A percentile compares a stretch with the other conserved stretches of the same genome.
These are phyloP conservation scores for Hippophae rhamnoides DNA, from an alignment of 306 rosid species.

Conservation along the genomic window DNA sequence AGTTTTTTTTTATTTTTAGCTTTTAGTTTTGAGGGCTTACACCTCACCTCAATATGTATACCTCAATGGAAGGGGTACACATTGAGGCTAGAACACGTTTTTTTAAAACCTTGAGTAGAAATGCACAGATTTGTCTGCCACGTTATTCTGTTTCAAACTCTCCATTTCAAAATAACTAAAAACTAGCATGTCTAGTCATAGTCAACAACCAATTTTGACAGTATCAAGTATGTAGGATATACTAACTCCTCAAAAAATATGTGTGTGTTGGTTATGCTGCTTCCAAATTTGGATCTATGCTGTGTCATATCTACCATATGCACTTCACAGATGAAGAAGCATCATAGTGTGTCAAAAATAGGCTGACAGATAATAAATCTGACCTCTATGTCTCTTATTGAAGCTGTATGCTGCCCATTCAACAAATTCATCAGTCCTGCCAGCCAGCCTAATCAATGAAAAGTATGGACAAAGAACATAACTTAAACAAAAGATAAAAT, in stretches of 20 bases:
- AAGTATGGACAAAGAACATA: constrained; percentile 49
- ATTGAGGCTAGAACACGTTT: no score
- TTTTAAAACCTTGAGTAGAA: no score
- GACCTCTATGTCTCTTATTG: constrained; percentile 59
- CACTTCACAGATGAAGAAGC: not conserved
- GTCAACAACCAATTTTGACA: no score
- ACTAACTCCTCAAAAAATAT: not conserved
- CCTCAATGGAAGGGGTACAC: no score
- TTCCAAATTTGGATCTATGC: constrained; percentile 2
- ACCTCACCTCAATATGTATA: no score
- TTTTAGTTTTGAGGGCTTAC: no score
- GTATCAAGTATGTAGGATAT: not conserved
- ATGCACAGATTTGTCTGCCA: no score
- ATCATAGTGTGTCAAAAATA: constrained; percentile 3
- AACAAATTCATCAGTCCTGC: constrained; percentile 82
- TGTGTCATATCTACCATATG: constrained; percentile 3
- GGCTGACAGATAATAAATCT: constrained; percentile 22
- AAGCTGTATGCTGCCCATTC: constrained; percentile 75
- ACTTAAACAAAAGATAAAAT: constrained; percentile 31
- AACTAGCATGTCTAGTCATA: no score
- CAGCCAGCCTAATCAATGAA: constrained; percentile 88
- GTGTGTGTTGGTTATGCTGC: constrained; percentile 1
- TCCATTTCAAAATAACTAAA: no score
- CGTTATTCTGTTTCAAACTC: no score
- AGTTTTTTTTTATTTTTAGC: no score